Evolutionary conservation across 2,329 filamentous ascomycete species (phyloP).

Genomic region (Acarospora socialis): DNA sequence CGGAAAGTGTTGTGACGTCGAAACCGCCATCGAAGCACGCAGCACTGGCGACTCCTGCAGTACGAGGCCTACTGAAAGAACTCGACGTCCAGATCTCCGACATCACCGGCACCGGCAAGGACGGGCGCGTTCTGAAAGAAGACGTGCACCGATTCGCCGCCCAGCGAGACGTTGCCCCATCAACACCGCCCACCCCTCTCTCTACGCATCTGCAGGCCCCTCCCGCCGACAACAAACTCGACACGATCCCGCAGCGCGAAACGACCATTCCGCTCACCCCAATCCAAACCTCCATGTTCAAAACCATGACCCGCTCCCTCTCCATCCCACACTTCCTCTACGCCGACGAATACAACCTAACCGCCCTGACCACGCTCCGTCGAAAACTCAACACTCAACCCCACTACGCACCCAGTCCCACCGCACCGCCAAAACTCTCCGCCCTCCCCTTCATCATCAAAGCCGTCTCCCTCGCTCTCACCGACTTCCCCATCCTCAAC

Average conservation of each 20-base stretch:
- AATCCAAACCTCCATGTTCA: slow-evolving; percentile 90
- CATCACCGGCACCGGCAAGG: slow-evolving; percentile 72
- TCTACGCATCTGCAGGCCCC: slow-evolving; percentile 19
- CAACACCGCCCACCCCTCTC: slow-evolving; percentile 14
- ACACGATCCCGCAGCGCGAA: slow-evolving; percentile 46
- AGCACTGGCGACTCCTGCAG: slow-evolving; percentile 76
- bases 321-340: slow-evolving; percentile 92
- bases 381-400: slow-evolving; percentile 56
- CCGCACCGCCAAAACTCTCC: slow-evolving; percentile 53
- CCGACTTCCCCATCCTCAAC: slow-evolving; percentile 76
- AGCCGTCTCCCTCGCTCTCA: slow-evolving; percentile 72
- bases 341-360: slow-evolving; percentile 77
- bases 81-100: slow-evolving; percentile 63
- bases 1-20: too few species aligned
- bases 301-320: slow-evolving; percentile 85
- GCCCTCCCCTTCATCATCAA: slow-evolving; percentile 94
- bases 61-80: slow-evolving; percentile 75
- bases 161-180: slow-evolving; percentile 29
- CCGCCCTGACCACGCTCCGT: slow-evolving; percentile 57
- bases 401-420: too few species aligned
- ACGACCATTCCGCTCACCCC: slow-evolving; percentile 55
- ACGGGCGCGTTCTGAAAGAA: slow-evolving; percentile 83
- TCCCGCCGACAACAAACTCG: slow-evolving; percentile 21
- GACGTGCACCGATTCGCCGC: slow-evolving; percentile 66
- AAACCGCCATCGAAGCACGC: slow-evolving; percentile 45